Conservation (phyloP, 768 basidiomycete species). For the Amanita jacksonii region DNA sequence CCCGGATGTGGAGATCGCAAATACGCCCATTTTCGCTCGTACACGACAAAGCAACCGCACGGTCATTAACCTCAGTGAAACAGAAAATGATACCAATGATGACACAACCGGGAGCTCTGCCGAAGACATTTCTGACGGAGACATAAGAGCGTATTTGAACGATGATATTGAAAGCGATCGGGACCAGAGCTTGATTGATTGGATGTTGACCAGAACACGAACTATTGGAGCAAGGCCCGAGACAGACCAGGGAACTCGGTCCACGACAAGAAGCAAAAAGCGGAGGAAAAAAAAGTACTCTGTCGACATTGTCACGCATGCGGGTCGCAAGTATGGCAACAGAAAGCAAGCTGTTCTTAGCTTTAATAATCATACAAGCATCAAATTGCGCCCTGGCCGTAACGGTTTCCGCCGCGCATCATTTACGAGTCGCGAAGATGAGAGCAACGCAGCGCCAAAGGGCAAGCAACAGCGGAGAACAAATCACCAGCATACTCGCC, state of each 20-base stretch:
- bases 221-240: slow-evolving; percentile 17
- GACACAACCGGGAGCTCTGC: slow-evolving; percentile 16
- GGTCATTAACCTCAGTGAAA: slow-evolving; percentile 13
- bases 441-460: not conserved
- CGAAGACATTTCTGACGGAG: slow-evolving; percentile 19
- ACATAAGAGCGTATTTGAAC: slow-evolving; percentile 26
- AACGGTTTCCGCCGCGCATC: slow-evolving; percentile 2
- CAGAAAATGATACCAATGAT: slow-evolving; percentile 9
- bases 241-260: not conserved
- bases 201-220: slow-evolving; percentile 49
- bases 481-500: slow-evolving; percentile 4
- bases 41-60: too few relatives aligned
- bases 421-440: slow-evolving; percentile 1
- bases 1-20: slow-evolving; percentile 5
- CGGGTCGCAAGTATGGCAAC: slow-evolving; percentile 1
- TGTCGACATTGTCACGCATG: slow-evolving; percentile 1
- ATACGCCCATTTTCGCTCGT: too few relatives aligned
- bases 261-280: not conserved
- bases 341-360: not conserved
- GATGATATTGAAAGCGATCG: slow-evolving; percentile 14
- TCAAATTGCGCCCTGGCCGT: not conserved
- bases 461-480: slow-evolving; percentile 5
- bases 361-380: slow-evolving; percentile 2
- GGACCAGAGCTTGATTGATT: slow-evolving; percentile 52
- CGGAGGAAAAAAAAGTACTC: not conserved